Conservation (phyloP, 2,329 filamentous ascomycete genomes). For the Xylaria polymorpha region DNA sequence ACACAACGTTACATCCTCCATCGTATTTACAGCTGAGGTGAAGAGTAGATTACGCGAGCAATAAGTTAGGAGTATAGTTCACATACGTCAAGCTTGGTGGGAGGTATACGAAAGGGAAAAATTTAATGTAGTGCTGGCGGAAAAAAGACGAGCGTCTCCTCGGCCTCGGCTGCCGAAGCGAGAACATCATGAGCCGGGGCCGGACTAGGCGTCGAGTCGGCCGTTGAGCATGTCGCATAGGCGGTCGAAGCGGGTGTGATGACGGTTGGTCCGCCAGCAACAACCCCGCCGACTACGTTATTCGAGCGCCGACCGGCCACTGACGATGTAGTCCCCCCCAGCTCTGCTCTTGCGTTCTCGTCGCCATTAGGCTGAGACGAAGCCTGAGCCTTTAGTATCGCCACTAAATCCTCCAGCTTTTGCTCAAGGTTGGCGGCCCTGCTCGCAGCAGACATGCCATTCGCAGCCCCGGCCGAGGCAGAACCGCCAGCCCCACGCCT, state of each 20-base stretch:
- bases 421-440: slow-evolving; percentile 47
- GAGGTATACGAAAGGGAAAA: slow-evolving; percentile 49
- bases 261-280: slow-evolving; percentile 13
- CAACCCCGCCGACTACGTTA: not conserved
- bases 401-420: slow-evolving; percentile 49
- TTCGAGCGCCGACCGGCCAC: slow-evolving; percentile 8
- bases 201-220: slow-evolving; percentile 38
- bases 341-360: slow-evolving; percentile 6
- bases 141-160: slow-evolving; percentile 47
- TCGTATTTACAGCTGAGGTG: not conserved
- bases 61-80: not conserved
- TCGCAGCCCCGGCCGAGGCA: slow-evolving; percentile 9
- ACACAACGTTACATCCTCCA: not conserved
- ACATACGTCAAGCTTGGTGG: slow-evolving; percentile 40
- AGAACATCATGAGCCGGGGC: slow-evolving; percentile 27
- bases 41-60: not conserved
- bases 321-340: not conserved
- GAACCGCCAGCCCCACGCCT: slow-evolving; percentile 20
- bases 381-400: slow-evolving; percentile 47
- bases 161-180: slow-evolving; percentile 43
- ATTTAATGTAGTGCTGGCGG: slow-evolving; percentile 41
- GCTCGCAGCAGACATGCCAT: slow-evolving; percentile 24
- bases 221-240: slow-evolving; percentile 30
- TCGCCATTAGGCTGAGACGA: not conserved
- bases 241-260: slow-evolving; percentile 34